phyloP scores from a whole-genome alignment of 1,139 yeast species.

The Kodamaea alishanica region DNA sequence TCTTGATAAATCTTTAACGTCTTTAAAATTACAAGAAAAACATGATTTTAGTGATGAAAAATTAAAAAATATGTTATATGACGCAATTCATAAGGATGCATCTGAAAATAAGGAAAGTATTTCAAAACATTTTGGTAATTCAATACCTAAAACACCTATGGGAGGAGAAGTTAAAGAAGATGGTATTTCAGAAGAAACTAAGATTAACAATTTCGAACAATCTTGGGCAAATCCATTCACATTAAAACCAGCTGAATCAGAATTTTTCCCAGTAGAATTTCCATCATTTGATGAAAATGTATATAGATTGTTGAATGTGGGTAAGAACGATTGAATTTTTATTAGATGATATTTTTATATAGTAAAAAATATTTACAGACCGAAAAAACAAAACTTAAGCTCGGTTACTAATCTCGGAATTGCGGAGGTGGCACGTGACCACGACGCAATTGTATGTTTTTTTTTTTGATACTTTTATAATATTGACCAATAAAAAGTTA shows the following conservation, averaged over 20 bases:
- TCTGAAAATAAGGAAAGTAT: too few relatives aligned
- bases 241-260: conserved; percentile 4
- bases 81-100: too few relatives aligned
- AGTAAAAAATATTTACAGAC: too few relatives aligned
- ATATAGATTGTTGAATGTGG: conserved; percentile 1
- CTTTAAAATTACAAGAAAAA: too few relatives aligned
- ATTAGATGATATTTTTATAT: too few relatives aligned
- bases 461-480: not conserved
- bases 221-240: conserved; percentile 9
- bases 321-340: not conserved
- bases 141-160: too few relatives aligned
- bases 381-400: not conserved
- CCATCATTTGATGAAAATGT: conserved; percentile 8
- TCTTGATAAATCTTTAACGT: conserved; percentile 1
- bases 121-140: too few relatives aligned
- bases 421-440: not conserved
- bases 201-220: conserved; percentile 1
- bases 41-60: too few relatives aligned
- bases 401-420: not conserved
- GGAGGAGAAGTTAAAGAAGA: conserved; percentile 1
- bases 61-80: too few relatives aligned
- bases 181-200: not conserved
- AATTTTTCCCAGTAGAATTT: conserved; percentile 5
- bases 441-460: not conserved
- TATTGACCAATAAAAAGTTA: conserved; percentile 7